Percentiles rank a stretch among this genome's conserved stretches.
Evolutionary conservation across 805 yeast species (phyloP).

Genomic region (Ogataea paraovalis): DNA sequence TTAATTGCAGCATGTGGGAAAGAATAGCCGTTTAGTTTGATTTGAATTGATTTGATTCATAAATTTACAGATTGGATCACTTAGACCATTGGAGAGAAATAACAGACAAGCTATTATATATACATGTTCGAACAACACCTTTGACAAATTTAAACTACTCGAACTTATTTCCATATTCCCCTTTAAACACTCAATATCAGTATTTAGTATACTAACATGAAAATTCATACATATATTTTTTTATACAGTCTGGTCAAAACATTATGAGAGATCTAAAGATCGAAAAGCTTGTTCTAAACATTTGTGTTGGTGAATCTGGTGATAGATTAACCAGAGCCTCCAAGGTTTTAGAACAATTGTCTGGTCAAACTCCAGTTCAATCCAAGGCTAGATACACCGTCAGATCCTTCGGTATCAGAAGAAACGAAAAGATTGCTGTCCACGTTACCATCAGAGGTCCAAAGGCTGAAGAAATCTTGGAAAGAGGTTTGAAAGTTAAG

Average conservation of each 20-base stretch:
- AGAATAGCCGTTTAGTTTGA: too few relatives aligned
- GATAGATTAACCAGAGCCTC: slow-evolving; percentile 99
- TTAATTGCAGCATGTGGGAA: not conserved
- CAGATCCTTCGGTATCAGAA: slow-evolving; percentile 99
- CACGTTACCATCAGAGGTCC: slow-evolving; percentile 99
- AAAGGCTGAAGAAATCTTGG: slow-evolving; percentile 98
- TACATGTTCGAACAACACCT: too few relatives aligned
- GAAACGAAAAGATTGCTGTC: slow-evolving; percentile 99
- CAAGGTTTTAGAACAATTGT: slow-evolving; percentile 98
- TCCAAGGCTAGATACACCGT: slow-evolving; percentile 99
- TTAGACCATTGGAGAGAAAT: too few relatives aligned
- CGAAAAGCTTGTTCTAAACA: slow-evolving; percentile 99
- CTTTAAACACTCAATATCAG: too few relatives aligned
- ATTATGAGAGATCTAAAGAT: slow-evolving; percentile 98
- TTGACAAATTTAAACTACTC: too few relatives aligned
- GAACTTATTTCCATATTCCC: too few relatives aligned
- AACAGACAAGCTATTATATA: too few relatives aligned
- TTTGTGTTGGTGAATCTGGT: slow-evolving; percentile 99
- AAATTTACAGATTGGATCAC: too few relatives aligned
- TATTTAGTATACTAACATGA: too few relatives aligned
- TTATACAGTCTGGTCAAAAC: slow-evolving; percentile 56
- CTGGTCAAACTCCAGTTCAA: slow-evolving; percentile 99
- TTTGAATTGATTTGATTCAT: too few relatives aligned
- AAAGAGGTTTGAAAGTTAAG: slow-evolving; percentile 99
- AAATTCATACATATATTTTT: not conserved